phyloP scores from a whole-genome alignment of 2,329 filamentous ascomycete species.

The Cordyceps pruinosa region DNA sequence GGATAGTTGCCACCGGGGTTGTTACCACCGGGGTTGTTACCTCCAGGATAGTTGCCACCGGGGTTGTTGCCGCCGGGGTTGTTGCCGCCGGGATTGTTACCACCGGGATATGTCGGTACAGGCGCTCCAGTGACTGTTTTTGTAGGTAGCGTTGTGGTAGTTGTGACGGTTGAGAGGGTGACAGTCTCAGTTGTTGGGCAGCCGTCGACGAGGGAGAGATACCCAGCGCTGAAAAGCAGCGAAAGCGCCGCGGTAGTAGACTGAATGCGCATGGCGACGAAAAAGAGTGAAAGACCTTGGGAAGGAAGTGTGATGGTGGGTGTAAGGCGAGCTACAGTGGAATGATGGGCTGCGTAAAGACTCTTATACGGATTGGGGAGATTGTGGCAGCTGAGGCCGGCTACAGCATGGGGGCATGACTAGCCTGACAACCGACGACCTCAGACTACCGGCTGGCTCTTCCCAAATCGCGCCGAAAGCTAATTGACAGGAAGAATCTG shows the following conservation, averaged over 20 bases:
- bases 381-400: neutral
- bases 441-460: neutral
- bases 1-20: neutral
- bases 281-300: neutral
- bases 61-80: neutral
- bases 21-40: neutral
- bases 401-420: neutral
- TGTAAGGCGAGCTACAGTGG: neutral
- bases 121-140: neutral
- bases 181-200: slow-evolving; percentile 1
- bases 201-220: neutral
- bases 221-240: neutral
- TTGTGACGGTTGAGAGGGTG: neutral
- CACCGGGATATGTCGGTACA: too few species aligned
- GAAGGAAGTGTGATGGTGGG: neutral
- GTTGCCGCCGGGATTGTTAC: too few species aligned
- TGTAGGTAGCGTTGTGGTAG: neutral
- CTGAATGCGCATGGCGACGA: neutral
- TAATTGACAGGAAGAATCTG: neutral
- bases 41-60: neutral
- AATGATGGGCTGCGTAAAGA: neutral
- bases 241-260: neutral
- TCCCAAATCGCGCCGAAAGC: neutral
- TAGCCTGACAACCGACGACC: neutral
- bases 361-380: slow-evolving; percentile 1